Base-by-base conservation (phyloP, 192 early-diverging fungal genomes). In the Powellomyces hirtus region DNA sequence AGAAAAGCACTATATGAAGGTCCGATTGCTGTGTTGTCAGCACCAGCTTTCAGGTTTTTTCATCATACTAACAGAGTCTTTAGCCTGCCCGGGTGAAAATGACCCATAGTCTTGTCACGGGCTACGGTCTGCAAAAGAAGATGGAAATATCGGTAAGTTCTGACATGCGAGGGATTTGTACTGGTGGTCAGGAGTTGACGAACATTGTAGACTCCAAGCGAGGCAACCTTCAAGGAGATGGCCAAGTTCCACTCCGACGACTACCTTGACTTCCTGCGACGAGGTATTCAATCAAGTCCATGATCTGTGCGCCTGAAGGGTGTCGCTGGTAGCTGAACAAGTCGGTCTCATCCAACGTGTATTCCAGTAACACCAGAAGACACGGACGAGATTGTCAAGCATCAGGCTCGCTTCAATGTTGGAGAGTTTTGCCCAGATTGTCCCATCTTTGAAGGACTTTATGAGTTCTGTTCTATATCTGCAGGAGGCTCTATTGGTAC, bases 371-470 rank as follows among this genome's bases (percentile, higher is more conserved):
- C 75, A 0, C 75, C 80, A 18, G 72, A 72, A 37, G 73, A 86
- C 46, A 65, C 68, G 2, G 85, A 87, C 13, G 72, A 76, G 45
- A 65, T 86, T 50, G 45, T 61, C 22, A 79, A 76, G 42, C 74
- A 80, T 38, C 71, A 77, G 64, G 38, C 68, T 4, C 81, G 81
- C 56, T 86, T 92, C 73, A 97, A 98, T 70, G 89, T 97, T 26
- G 92, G 92, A 18, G 97, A 99, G 1, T 70, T 59, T 38, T 76
- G 71, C 51, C 74, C 74, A 49, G 97, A 99, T 81, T 98, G 95
- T 66, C 97, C 97, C 5, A 86, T 98, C 11, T 99, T 97, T 79
- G 93, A 94, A 53, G 97, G 97, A 5, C 86, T 98, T 73, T 99
- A 92, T 78, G 96, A 99, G 49, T 99, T 97, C 64, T 95, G 92